Base-by-base conservation (phyloP, 805 yeast genomes). In the Sugiyamaella boreocaroliniensis region DNA sequence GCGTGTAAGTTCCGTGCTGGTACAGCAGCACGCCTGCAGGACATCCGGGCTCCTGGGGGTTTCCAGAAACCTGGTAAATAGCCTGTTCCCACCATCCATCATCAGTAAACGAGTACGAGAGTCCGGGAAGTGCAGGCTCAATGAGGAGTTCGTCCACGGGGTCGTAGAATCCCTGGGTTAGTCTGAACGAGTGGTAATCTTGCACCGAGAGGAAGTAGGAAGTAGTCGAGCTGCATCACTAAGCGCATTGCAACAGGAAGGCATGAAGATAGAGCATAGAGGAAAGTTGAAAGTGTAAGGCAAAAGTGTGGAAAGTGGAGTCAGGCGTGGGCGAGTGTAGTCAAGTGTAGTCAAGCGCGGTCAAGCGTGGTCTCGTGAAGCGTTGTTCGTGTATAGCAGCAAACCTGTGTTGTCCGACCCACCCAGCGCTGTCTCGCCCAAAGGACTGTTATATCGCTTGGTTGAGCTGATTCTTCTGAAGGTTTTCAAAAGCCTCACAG, bases 41-140 rank as follows among this genome's bases (percentile, higher is more conserved):
- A 71, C 99, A 93, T 2, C 80, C 71, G 60, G 93, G 97, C 62
- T 86, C 77, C 59, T 68, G 65, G n/a, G 71, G 95, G 74, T 68
- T 88, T 80, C n/a, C 86, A 0, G 79, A 69, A 22, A 93, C 82
- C 63, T 88, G 83, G 68, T 93, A 93, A 43, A 82, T 67, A 6
- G 99, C 99, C 68, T 86, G 87, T 71, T 93, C 99, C 67, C 77
- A 93, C 68, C 74, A 80, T 4, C 98, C 98, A 70, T 93, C 98
- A 20, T 78, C 83, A 1, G 97, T 90, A 74, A 93, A 93, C 1
- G 97, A 88, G 70, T 84, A 88, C 4, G 95, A 84, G 51, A 92
- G 80, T 40, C 99, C 99, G 1, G 99, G 97, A 43, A 93, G 76
- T 8, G 90, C 92, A 1, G 99, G 99, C 68, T 93, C 99, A 56